Evolutionary conservation across 257 asterid species (phyloP).

Genomic region (Nicotiana knightiana): DNA sequence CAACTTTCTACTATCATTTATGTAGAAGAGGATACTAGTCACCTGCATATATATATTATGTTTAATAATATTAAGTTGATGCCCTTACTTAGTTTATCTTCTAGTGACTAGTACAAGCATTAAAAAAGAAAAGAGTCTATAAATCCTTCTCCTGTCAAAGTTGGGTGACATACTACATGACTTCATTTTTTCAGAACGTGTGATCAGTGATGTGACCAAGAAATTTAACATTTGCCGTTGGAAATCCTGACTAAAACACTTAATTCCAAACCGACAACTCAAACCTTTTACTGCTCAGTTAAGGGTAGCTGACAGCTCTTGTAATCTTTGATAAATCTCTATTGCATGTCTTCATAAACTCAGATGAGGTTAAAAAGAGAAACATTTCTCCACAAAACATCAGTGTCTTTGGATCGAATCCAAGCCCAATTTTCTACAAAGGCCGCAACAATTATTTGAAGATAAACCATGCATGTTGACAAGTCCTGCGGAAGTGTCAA

Average conservation of each 20-base stretch:
- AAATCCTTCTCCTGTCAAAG: not conserved
- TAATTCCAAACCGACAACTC: conserved; percentile 5
- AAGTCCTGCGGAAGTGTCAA: not conserved
- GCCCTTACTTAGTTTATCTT: not conserved
- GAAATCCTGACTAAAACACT: not conserved
- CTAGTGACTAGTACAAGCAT: not conserved
- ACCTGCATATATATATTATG: too few relatives aligned
- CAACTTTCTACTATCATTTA: too few relatives aligned
- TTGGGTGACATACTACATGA: not conserved
- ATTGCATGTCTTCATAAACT: not conserved
- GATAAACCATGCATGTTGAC: not conserved
- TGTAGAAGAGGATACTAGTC: too few relatives aligned
- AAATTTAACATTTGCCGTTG: not conserved
- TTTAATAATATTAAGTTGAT: too few relatives aligned
- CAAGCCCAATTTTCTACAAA: conserved; percentile 6
- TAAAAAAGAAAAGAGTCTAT: not conserved
- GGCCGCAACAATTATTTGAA: conserved; percentile 1
- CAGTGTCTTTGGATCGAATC: not conserved
- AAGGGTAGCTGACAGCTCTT: not conserved
- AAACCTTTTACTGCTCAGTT: not conserved
- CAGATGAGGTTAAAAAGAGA: not conserved
- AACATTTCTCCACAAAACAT: not conserved
- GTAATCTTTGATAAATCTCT: not conserved
- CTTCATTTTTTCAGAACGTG: not conserved
- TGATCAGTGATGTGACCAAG: not conserved